phyloP scores from a whole-genome alignment of 2,329 filamentous ascomycete species.

The Colletotrichum viniferum region DNA sequence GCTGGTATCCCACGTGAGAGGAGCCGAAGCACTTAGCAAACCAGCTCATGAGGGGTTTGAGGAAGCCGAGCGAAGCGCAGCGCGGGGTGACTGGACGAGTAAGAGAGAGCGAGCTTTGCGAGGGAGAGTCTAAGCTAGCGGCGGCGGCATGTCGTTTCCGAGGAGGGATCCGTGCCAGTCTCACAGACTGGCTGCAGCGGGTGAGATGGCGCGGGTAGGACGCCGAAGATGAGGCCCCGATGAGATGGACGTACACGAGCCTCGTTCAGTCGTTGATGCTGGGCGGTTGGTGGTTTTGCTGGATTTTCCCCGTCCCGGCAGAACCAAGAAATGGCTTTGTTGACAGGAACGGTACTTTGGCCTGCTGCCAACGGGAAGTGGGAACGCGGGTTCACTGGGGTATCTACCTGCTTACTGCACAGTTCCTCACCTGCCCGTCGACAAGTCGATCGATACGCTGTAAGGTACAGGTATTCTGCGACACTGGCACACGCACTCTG shows the following conservation, averaged over 20 bases:
- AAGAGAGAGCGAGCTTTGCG: background rate
- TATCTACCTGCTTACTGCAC: background rate
- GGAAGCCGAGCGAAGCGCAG: constrained; percentile 6
- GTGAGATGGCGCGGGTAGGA: background rate
- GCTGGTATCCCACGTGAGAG: constrained; percentile 20
- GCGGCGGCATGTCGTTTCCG: constrained; percentile 16
- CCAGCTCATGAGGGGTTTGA: background rate
- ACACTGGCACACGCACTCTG: background rate
- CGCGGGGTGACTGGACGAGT: background rate
- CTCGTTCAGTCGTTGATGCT: background rate
- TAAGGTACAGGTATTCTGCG: background rate
- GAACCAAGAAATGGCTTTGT: background rate
- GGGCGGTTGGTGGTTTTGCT: background rate
- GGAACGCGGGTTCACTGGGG: background rate
- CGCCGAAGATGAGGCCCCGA: constrained; percentile 15
- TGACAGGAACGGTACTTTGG: background rate
- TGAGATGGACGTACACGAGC: background rate
- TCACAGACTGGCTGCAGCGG: constrained; percentile 15
- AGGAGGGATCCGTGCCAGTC: constrained; percentile 19
- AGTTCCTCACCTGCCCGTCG: background rate
- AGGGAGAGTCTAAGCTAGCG: constrained; percentile 14
- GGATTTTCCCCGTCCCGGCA: background rate
- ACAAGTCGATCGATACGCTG: background rate
- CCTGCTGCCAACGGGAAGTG: background rate
- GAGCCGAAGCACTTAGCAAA: background rate